A percentile compares a stretch with the other conserved stretches of the same genome.
These are phyloP conservation scores for Citrus medica DNA, from an alignment of 345 rosid species.

Conservation along the genomic window DNA sequence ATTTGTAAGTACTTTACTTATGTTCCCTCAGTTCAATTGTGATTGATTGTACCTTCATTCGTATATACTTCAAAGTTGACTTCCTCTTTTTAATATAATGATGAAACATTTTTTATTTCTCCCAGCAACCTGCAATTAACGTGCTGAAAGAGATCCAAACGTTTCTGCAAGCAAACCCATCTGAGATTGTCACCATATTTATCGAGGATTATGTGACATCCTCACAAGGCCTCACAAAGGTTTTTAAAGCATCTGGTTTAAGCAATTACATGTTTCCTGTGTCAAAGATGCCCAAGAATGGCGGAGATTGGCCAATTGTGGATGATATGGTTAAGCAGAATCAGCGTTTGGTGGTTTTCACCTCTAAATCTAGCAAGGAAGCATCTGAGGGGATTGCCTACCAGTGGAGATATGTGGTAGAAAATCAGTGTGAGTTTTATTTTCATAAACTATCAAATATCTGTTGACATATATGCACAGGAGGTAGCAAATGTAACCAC, in stretches of 20 bases:
- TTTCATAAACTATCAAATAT: background rate
- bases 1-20: constrained; percentile 57
- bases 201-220: constrained; percentile 92
- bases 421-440: constrained; percentile 64
- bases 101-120: background rate
- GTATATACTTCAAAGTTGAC: background rate
- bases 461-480: background rate
- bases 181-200: constrained; percentile 87
- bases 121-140: constrained; percentile 83
- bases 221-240: constrained; percentile 68
- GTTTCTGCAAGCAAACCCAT: constrained; percentile 65
- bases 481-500: background rate
- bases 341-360: constrained; percentile 81
- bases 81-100: background rate
- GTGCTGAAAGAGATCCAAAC: constrained; percentile 68
- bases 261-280: constrained; percentile 65
- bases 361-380: constrained; percentile 71
- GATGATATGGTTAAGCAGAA: constrained; percentile 85
- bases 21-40: background rate
- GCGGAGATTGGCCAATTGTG: constrained; percentile 87
- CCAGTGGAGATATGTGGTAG: constrained; percentile 87
- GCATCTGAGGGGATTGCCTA: constrained; percentile 89
- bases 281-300: constrained; percentile 76
- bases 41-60: constrained; percentile 1
- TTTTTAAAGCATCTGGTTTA: constrained; percentile 75